phyloP scores from a whole-genome alignment of 345 rosid genomes.

The Erysimum cheiranthoides region DNA sequence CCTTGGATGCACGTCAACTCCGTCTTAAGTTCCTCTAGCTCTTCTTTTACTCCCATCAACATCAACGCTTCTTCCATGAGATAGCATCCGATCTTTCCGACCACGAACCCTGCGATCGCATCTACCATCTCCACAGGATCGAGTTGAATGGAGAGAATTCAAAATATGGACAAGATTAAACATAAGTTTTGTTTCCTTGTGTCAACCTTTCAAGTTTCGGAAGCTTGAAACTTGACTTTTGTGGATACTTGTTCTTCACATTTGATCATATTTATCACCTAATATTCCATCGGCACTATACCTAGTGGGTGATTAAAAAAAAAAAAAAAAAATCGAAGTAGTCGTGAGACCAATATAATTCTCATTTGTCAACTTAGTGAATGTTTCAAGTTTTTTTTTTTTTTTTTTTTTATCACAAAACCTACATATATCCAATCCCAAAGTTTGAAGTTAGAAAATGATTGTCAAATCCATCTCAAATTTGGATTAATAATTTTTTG shows the following conservation, averaged over 20 bases:
- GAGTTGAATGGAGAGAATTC: background rate
- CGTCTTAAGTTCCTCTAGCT: slow-evolving; percentile 32
- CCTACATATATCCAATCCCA: no score
- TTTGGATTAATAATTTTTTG: no score
- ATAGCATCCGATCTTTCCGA: slow-evolving; percentile 31
- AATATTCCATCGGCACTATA: no score
- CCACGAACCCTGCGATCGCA: background rate
- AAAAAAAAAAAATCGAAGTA: background rate
- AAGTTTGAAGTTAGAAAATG: no score
- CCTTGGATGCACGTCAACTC: slow-evolving; percentile 36
- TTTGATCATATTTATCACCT: background rate
- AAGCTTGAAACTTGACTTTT: no score
- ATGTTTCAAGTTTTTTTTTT: no score
- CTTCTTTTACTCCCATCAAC: slow-evolving; percentile 38
- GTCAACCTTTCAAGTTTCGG: background rate
- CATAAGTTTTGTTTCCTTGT: background rate
- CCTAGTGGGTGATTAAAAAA: background rate
- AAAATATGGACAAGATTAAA: background rate
- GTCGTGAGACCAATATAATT: background rate
- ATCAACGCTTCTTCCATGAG: slow-evolving; percentile 53
- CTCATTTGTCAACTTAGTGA: background rate
- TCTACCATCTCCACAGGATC: slow-evolving; percentile 18
- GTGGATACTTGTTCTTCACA: background rate
- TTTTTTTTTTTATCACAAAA: no score
- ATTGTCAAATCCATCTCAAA: no score